phyloP scores from a whole-genome alignment of 768 basidiomycete genomes.

The Tylopilus felleus region DNA sequence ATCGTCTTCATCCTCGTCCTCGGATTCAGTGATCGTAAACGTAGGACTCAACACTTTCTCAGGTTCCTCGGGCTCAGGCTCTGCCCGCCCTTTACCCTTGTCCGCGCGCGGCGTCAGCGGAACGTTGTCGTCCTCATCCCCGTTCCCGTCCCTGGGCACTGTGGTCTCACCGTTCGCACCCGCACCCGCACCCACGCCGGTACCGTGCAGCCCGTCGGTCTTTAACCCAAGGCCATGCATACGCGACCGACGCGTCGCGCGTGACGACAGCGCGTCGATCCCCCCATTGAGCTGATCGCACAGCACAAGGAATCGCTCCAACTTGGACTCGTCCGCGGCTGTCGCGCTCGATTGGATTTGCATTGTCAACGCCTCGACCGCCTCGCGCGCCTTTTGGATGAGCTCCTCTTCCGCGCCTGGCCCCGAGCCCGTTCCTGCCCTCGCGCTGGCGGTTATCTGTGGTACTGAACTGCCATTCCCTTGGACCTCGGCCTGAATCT shows the following conservation, averaged over 20 bases:
- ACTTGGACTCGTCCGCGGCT: conserved; percentile 48
- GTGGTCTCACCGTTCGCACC: neutral
- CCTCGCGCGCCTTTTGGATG: conserved; percentile 47
- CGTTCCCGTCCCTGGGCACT: conserved; percentile 8
- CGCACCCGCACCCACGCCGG: conserved; percentile 9
- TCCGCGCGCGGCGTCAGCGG: conserved; percentile 64
- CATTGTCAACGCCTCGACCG: conserved; percentile 48
- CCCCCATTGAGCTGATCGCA: conserved; percentile 68
- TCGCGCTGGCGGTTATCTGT: neutral
- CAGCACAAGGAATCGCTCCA: conserved; percentile 66
- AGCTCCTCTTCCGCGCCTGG: conserved; percentile 33
- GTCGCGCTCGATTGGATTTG: conserved; percentile 47
- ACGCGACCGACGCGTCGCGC: conserved; percentile 37
- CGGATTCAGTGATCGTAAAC: conserved; percentile 50
- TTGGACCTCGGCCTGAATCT: conserved; percentile 31
- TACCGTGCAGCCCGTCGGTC: conserved; percentile 29
- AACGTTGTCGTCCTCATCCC: conserved; percentile 23
- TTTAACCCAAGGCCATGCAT: conserved; percentile 46
- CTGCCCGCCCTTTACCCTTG: conserved; percentile 75
- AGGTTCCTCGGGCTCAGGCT: conserved; percentile 61
- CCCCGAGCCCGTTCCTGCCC: neutral
- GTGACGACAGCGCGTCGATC: conserved; percentile 47
- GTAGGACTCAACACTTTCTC: conserved; percentile 74
- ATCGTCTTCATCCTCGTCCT: conserved; percentile 47
- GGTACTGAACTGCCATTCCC: neutral